A percentile compares a stretch with the other conserved stretches of the same genome.
Evolutionary conservation across 371 early-diverging fungal genomes (phyloP).

Genomic region (Umbelopsis sp.): DNA sequence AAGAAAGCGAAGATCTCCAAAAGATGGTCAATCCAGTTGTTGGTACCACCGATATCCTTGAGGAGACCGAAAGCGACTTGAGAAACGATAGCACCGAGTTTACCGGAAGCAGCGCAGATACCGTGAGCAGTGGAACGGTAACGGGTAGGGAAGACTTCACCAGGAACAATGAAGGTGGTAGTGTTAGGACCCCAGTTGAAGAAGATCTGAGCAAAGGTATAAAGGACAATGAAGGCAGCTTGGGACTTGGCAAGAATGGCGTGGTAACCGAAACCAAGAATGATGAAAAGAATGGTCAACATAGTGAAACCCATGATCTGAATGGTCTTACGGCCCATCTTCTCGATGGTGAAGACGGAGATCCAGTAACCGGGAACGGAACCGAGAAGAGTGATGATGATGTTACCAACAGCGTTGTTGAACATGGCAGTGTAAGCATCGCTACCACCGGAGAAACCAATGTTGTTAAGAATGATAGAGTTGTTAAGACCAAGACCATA

Average conservation of each 20-base stretch:
- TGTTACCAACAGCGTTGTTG: constrained; percentile 67
- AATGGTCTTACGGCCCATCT: constrained; percentile 70
- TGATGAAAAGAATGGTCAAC: constrained; percentile 20
- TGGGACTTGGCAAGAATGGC: constrained; percentile 40
- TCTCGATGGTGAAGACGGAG: constrained; percentile 69
- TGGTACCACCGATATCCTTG: constrained; percentile 62
- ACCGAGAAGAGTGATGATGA: constrained; percentile 81
- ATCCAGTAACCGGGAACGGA: constrained; percentile 86
- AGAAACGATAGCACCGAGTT: constrained; percentile 73
- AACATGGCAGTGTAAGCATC: constrained; percentile 60
- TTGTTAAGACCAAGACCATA: constrained; percentile 87
- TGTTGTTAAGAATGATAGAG: constrained; percentile 64
- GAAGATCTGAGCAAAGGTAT: constrained; percentile 75
- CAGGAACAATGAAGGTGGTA: constrained; percentile 76
- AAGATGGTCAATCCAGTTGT: constrained; percentile 67
- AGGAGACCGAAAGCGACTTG: constrained; percentile 63
- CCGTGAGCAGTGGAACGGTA: constrained; percentile 77
- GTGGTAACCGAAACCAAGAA: constrained; percentile 26
- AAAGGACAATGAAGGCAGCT: constrained; percentile 59
- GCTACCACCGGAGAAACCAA: constrained; percentile 64
- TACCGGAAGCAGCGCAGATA: constrained; percentile 77
- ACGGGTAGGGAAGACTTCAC: constrained; percentile 77
- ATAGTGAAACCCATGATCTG: constrained; percentile 57
- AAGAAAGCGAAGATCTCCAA: constrained; percentile 68
- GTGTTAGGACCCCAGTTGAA: constrained; percentile 80